These are phyloP conservation scores for Botryotinia calthae DNA, from an alignment of 2,329 filamentous ascomycete genomes.

Conservation along the genomic window DNA sequence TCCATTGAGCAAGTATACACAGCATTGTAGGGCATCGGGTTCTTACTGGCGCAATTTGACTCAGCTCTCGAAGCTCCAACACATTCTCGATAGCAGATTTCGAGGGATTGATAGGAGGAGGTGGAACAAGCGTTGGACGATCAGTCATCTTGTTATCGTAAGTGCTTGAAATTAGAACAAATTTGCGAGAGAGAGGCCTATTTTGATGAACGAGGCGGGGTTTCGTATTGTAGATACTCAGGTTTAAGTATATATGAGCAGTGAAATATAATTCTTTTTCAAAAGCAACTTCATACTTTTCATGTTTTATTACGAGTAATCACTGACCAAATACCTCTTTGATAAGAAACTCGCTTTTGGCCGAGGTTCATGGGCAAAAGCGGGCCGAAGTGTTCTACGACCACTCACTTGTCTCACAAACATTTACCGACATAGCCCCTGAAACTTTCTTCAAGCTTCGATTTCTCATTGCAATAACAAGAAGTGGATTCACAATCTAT, in stretches of 20 bases:
- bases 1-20: slow-evolving; percentile 8
- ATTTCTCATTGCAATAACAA: not conserved
- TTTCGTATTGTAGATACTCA: not conserved
- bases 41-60: slow-evolving; percentile 69
- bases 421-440: slow-evolving; percentile 4
- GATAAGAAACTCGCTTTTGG: slow-evolving; percentile 3
- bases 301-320: not conserved
- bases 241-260: not conserved
- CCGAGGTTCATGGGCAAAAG: slow-evolving; percentile 2
- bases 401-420: not conserved
- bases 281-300: not conserved
- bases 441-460: not conserved
- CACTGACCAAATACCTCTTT: not conserved
- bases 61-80: slow-evolving; percentile 78
- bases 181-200: not conserved
- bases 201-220: not conserved
- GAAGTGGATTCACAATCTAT: not conserved
- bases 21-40: slow-evolving; percentile 6
- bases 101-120: slow-evolving; percentile 67
- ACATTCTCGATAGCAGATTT: slow-evolving; percentile 86
- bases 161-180: not conserved
- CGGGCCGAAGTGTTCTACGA: not conserved
- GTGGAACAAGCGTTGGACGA: slow-evolving; percentile 64
- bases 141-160: slow-evolving; percentile 32
- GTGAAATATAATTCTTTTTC: not conserved